Base-by-base conservation (phyloP, 257 asterid species). In the Solanum arcanum region DNA sequence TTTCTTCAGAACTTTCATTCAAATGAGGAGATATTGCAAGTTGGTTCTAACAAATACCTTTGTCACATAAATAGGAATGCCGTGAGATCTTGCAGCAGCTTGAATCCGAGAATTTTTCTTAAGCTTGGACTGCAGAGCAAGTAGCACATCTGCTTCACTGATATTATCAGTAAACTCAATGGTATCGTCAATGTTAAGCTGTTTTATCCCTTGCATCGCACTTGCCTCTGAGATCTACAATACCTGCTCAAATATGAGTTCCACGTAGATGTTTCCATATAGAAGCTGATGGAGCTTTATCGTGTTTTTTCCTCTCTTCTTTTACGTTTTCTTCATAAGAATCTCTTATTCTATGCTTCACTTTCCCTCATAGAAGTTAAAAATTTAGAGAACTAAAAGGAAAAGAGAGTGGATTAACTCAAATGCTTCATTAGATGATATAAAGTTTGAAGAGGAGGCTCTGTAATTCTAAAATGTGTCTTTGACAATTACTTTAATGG, bases 101-200 rank as follows among this genome's bases (percentile, higher is more conserved):
- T 97, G 99, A 90, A 97, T 95, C 90, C 95, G 92, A 86, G 99
- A 88, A 88, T 97, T 97, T 94, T 94, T 97, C 90, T 91, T 97
- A 87, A 97, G 95, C 94, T 93, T 97, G 88, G 99, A 93, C 91
- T 94, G 98, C 92, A 97, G 89, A 73, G 96, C 99, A 86, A 97
- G 92, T 76, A 97, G 86, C 68, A 91, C 95, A 93, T 94, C 98
- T 78, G 98, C 98, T 91, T 94, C 98, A 35, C 99, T 97, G 88
- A 97, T 93, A 94, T 95, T 94, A 90, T 95, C 98, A 47, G 99
- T 97, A 89, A 94, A 94, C 88, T 89, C 94, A 91, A 97, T 35
- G 16, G 87, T 78, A 64, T 90, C 92, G 56, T 92, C 94, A 49
- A 93, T 88, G 91, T 89, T 94, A 84, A 93, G 86, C 88, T 90